Base-by-base conservation (phyloP, 1,284 basidiomycete species). In the Cutaneotrichosporon cutaneum region DNA sequence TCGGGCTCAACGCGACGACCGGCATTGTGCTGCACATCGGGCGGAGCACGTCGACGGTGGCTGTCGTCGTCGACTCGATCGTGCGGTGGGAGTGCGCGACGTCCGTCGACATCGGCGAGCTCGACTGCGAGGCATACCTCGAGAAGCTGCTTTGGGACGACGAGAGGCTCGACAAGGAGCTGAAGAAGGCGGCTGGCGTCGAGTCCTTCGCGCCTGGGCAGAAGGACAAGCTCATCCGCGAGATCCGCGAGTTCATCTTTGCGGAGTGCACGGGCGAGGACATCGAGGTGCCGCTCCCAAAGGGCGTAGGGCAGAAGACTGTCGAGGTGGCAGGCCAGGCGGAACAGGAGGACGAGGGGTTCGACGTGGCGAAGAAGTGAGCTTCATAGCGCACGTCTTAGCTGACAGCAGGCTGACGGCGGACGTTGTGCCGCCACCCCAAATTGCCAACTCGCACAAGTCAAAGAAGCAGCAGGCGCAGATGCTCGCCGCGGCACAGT, bases 1-100 rank as follows among this genome's bases (percentile, higher is more conserved):
- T 89, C 78, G 88, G 91, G 22, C 86, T 87, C n/a, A 89, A 89
- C 68, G 83, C 84, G 36, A 83, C 91, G 63, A 88, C 82, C 57
- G 94, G 92, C 35, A 80, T 95, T 55, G 86, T 94, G 32, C 83
- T 98, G 56, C 94, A 97, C 77, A 85, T 98, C 65, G 91, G 89
- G 50, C 83, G 86, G 62, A 83, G 88, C 61, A 90, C 66, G 36
- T 71, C 90, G 7, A 89, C 92, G 67, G 84, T 94, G 33, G 85
- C 87, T 1, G 63, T 76, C 22, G 69, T 98, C 48, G 85, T 87
- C 66, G 95, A 98, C 60, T 90, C 88, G 30, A 83, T 89, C 60
- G 81, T 90, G 27, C 74, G 88, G 30, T 84, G 85, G 61, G 79
- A 83, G 52, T 85, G 87, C 4, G 83, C 84, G n/a, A 82, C 85